phyloP scores from a whole-genome alignment of 495 filamentous ascomycete species.

The Hypoxylon cercidicola region DNA sequence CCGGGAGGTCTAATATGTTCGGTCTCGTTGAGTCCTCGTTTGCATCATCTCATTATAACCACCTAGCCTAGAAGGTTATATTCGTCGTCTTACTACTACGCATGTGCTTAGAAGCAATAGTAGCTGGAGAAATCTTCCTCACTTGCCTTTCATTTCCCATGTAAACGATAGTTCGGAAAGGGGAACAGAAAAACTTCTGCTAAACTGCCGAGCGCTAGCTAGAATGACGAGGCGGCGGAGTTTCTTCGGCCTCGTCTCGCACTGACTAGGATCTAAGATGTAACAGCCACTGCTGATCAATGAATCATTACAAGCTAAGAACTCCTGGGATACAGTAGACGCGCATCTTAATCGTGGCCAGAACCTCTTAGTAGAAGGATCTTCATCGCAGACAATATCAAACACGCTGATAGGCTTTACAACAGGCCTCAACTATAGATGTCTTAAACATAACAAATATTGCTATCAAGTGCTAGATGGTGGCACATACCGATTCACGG shows the following conservation, averaged over 20 bases:
- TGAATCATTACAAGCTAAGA: conserved; percentile 26
- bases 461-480: conserved; percentile 5
- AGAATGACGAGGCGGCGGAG: conserved; percentile 39
- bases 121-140: not conserved
- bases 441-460: conserved; percentile 10
- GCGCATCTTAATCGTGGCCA: conserved; percentile 12
- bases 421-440: not conserved
- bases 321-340: conserved; percentile 10
- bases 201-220: conserved; percentile 39
- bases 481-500: conserved; percentile 18
- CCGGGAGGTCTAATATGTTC: conserved; percentile 1
- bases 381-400: conserved; percentile 11
- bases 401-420: conserved; percentile 2
- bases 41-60: conserved; percentile 9
- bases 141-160: conserved; percentile 8
- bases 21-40: conserved; percentile 10
- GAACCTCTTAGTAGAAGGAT: conserved; percentile 14
- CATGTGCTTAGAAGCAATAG: not conserved
- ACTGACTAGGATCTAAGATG: conserved; percentile 41
- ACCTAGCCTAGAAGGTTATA: conserved; percentile 3
- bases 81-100: conserved; percentile 11
- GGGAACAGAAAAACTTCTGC: conserved; percentile 24
- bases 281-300: conserved; percentile 38
- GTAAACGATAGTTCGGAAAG: conserved; percentile 9
- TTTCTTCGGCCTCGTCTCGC: conserved; percentile 30